Evolutionary conservation across 805 yeast genomes (phyloP), one percentile per base, ranked within the genome.

Genomic region (Jamesozyma jinghongensis): DNA sequence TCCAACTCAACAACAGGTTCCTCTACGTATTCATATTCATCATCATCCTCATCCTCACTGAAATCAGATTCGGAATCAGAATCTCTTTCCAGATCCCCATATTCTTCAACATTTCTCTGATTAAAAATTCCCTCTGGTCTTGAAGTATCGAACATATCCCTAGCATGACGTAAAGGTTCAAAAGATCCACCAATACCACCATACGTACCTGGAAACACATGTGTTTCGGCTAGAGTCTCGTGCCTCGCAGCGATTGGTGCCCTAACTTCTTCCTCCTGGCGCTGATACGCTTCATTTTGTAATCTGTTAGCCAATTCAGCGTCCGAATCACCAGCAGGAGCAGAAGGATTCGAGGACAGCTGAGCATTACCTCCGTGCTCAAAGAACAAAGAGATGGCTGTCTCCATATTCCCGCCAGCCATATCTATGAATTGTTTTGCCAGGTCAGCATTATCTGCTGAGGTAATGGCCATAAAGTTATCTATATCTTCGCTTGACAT

Each of bases 391-490:
- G 86, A 77, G 6, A 92, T 84, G 0, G 98, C 97, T 17, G 77
- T 74, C 42, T 88, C 95, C 27, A 90, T 57, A 57, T 85, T 76
- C 35, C 77, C 77, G 37, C 81, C 87, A 4, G 90, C 73, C 66
- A 90, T 78, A 19, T 81, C 87, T 17, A 92, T 60, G 55, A 81
- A 92, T 50, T 81, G 85, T 40, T 70, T 66, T 1, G 97, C 97
- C 11, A 74, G 65, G 4, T 69, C 70, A 1, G 74, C 70, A 55
- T 83, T 90, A 2, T 76, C 70, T 2, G 77, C 75, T 18, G 85
- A 83, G 0, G 97, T 87, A 40, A 92, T 79, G 32, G 90, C 88
- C 60, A 88, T 68, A 61, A 92, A 92, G 18, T 79, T 74, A 18
- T 83, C 79, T 30, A 85, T 67, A 36, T 68, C 63, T 38, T 73